Evolutionary conservation across 441 rosid species (phyloP).

Genomic region (Pelargonium australe): DNA sequence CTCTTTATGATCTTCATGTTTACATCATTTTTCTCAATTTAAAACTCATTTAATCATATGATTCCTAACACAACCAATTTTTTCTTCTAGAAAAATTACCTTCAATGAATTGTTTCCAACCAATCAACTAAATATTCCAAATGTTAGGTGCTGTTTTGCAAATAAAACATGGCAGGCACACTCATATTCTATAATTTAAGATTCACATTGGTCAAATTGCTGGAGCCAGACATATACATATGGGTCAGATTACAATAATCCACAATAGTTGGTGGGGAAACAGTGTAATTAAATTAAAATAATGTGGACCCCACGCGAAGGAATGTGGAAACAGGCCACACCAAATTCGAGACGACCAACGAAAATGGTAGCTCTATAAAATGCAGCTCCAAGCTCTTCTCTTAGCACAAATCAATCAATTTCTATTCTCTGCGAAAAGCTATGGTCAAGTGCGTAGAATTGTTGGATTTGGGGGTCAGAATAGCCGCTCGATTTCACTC

Average conservation of each 20-base stretch:
- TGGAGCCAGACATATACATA: neutral
- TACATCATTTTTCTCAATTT: no score
- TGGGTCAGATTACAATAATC: no score
- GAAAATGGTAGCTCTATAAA: neutral
- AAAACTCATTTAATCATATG: no score
- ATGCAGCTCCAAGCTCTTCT: neutral
- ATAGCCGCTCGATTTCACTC: constrained; percentile 1
- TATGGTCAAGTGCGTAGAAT: neutral
- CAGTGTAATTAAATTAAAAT: neutral
- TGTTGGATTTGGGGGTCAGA: neutral
- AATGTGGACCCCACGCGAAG: neutral
- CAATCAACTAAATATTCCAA: no score
- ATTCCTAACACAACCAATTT: no score
- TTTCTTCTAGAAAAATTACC: no score
- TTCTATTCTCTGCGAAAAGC: no score
- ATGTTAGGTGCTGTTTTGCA: neutral
- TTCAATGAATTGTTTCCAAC: no score
- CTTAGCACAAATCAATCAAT: neutral
- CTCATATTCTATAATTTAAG: neutral
- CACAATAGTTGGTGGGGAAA: neutral
- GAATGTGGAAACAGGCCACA: neutral
- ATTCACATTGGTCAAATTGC: neutral
- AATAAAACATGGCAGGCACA: neutral
- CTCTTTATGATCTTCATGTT: no score
- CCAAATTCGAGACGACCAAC: neutral